Conservation (phyloP, 2,329 filamentous ascomycete species). For the Aschersonia sp. region DNA sequence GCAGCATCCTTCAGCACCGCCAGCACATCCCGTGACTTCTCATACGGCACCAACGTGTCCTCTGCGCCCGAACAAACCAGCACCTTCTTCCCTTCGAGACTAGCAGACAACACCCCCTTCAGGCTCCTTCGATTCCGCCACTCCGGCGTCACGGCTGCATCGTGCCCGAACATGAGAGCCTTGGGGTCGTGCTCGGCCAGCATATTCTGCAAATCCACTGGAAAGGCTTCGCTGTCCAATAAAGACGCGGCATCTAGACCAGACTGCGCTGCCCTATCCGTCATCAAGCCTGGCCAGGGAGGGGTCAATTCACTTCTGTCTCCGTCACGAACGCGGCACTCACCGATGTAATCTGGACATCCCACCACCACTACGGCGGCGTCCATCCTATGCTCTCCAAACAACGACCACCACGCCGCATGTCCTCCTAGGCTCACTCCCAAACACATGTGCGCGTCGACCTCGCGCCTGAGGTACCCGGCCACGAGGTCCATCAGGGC, state of each 20-base stretch:
- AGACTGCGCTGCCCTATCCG: constrained; percentile 59
- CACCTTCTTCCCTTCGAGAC: constrained; percentile 45
- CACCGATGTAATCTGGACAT: constrained; percentile 73
- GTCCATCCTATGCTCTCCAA: constrained; percentile 66
- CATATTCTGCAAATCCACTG: constrained; percentile 46
- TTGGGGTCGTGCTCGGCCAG: constrained; percentile 61
- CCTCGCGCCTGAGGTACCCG: constrained; percentile 45
- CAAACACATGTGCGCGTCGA: constrained; percentile 57
- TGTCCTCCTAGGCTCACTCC: constrained; percentile 84
- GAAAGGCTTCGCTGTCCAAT: constrained; percentile 67
- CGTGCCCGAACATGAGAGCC: constrained; percentile 50
- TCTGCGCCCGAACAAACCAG: constrained; percentile 49
- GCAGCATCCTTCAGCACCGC: constrained; percentile 43
- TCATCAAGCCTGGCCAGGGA: constrained; percentile 43
- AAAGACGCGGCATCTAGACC: constrained; percentile 45
- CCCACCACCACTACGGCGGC: constrained; percentile 72
- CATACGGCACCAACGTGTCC: constrained; percentile 62
- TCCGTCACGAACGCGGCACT: constrained; percentile 10
- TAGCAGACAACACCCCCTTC: constrained; percentile 18
- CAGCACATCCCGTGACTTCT: constrained; percentile 43
- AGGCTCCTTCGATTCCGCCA: constrained; percentile 1
- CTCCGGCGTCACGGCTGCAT: constrained; percentile 13
- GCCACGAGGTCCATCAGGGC: constrained; percentile 64
- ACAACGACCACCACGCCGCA: constrained; percentile 68
- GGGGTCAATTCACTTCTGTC: background rate